These are phyloP conservation scores for Alternaria atra DNA, from an alignment of 2,329 filamentous ascomycete genomes.

Conservation along the genomic window DNA sequence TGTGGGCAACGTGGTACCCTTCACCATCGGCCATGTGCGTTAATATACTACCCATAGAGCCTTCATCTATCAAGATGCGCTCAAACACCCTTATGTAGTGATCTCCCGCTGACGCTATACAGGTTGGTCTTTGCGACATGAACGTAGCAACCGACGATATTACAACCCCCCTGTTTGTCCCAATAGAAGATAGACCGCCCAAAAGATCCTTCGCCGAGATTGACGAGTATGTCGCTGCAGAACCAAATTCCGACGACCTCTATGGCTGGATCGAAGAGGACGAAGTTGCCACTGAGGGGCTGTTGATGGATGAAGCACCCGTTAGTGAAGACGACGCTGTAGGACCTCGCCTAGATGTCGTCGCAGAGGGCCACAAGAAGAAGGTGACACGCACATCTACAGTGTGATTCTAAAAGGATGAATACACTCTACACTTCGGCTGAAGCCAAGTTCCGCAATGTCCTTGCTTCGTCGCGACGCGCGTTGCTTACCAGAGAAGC, in stretches of 20 bases:
- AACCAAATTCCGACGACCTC: slow-evolving; percentile 70
- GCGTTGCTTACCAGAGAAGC: slow-evolving; percentile 30
- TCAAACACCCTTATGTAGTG: slow-evolving; percentile 15
- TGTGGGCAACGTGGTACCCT: slow-evolving; percentile 61
- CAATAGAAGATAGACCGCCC: slow-evolving; percentile 49
- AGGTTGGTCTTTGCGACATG: slow-evolving; percentile 47
- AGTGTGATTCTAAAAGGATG: slow-evolving; percentile 22
- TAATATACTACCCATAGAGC: slow-evolving; percentile 43
- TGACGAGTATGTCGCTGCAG: slow-evolving; percentile 68
- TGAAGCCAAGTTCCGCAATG: slow-evolving; percentile 2
- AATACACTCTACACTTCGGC: not conserved
- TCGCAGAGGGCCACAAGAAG: slow-evolving; percentile 33
- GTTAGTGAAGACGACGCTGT: slow-evolving; percentile 21
- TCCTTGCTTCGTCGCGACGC: slow-evolving; percentile 14
- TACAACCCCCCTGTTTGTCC: slow-evolving; percentile 31
- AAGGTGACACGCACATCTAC: slow-evolving; percentile 38
- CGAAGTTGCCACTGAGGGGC: slow-evolving; percentile 55
- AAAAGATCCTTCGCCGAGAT: slow-evolving; percentile 70
- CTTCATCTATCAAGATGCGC: slow-evolving; percentile 32
- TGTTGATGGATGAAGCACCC: slow-evolving; percentile 46
- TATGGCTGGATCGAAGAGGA: slow-evolving; percentile 77
- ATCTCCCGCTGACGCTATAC: slow-evolving; percentile 34
- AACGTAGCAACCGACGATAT: slow-evolving; percentile 44
- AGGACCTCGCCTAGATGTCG: slow-evolving; percentile 26
- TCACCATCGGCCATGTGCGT: slow-evolving; percentile 57